phyloP scores from a whole-genome alignment of 2,329 filamentous ascomycete genomes.

The Colletotrichum nymphaeae region DNA sequence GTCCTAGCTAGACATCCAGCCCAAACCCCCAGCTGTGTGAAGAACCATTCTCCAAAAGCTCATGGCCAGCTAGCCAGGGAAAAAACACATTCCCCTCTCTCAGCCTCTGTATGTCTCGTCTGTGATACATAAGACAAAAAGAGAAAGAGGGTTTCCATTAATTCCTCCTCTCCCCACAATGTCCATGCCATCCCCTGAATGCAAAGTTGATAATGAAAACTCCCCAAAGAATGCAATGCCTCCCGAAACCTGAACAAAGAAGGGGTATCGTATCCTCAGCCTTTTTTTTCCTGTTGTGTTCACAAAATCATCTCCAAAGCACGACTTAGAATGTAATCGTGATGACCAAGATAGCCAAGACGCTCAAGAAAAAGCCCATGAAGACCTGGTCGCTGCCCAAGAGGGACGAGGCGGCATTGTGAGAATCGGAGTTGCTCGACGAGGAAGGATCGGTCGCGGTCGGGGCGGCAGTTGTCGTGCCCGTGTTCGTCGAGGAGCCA shows the following conservation, averaged over 20 bases:
- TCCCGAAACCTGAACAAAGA: background rate
- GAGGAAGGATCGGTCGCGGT: background rate
- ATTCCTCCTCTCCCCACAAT: background rate
- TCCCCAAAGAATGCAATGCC: background rate
- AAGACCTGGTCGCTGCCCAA: background rate
- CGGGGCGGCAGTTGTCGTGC: background rate
- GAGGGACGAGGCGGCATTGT: conserved; percentile 3
- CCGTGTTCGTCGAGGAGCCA: background rate
- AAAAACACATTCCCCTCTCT: too few species aligned
- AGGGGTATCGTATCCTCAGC: background rate
- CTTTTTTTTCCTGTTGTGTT: background rate
- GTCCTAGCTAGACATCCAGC: background rate
- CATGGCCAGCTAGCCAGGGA: background rate
- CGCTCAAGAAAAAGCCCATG: conserved; percentile 2
- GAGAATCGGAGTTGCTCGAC: conserved; percentile 7
- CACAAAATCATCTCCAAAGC: background rate
- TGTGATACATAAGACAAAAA: background rate
- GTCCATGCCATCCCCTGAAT: background rate
- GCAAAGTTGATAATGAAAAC: background rate
- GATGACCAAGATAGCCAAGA: conserved; percentile 10
- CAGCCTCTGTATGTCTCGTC: too few species aligned
- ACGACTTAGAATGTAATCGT: background rate
- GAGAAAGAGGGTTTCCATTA: background rate
- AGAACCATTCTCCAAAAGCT: background rate
- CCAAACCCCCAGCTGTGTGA: background rate